Base-by-base conservation (phyloP, 2,329 filamentous ascomycete genomes). In the Neophaeococcomyces aloes region DNA sequence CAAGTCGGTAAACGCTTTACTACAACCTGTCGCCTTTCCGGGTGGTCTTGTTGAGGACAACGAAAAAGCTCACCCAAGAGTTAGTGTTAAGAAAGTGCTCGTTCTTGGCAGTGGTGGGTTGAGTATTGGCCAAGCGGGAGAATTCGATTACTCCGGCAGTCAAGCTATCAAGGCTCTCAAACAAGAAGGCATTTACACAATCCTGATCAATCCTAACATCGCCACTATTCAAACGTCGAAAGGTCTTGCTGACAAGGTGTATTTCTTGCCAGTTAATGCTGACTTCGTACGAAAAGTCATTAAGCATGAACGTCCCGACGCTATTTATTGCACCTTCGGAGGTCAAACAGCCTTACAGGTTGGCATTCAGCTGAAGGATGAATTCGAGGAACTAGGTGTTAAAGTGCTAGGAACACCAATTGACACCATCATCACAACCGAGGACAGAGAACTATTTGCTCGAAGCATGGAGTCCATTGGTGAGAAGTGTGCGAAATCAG, bases 281-380 rank as follows among this genome's bases (percentile, higher is more conserved):
- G 89, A 96, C 42, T 96, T 95, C 54, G 91, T 98, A 33, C 85
- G 89, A 61, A 96, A 96, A 68, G 88, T 98, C 61, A 96, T 98
- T 61, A 75, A 86, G 61, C 83, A 94, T 58, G 91, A 98, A 69
- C 79, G 82, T 23, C 91, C 91, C 0, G 91, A 98, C 68, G 86
- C 87, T 46, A 96, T 98, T 56, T 98, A 96, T 63, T 85, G 88
- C 56, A 96, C 91, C 2, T 98, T 98, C 54, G 91, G 91, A 72
- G 91, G 91, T 11, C 91, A 98, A 66, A 98, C 91, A 25, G 91
- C 91, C 30, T 74, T 98, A n/a, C 81, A 86, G 56, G 91, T 98
- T 34, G 91, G 91, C 66, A 96, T 96, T 48, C 83, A 95, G 66
- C 81, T 96, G 59, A 95, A 94, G 70, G 88, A 96, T 61, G 91